phyloP scores from a whole-genome alignment of 441 rosid species.

The Bruguiera hainesii region DNA sequence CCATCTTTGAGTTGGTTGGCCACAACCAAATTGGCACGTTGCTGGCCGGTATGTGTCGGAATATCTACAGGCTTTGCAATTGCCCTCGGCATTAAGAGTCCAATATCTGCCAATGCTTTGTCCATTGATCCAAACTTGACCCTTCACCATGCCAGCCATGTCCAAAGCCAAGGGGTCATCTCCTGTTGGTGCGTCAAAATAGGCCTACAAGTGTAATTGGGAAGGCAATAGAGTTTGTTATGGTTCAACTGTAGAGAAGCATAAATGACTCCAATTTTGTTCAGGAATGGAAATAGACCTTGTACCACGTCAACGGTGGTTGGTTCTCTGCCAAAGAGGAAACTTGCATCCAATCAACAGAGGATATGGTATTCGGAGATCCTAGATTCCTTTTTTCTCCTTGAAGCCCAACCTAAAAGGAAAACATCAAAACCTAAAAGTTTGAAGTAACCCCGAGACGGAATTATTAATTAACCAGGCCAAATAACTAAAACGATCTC shows the following conservation, averaged over 20 bases:
- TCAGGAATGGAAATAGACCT: slow-evolving; percentile 28
- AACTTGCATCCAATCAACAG: slow-evolving; percentile 45
- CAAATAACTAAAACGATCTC: neutral
- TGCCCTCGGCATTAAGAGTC: slow-evolving; percentile 61
- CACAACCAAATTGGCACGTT: slow-evolving; percentile 77
- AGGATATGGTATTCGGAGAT: slow-evolving; percentile 39
- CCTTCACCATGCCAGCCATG: slow-evolving; percentile 88
- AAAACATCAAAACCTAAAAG: neutral
- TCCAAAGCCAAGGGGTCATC: slow-evolving; percentile 78
- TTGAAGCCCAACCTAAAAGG: slow-evolving; percentile 53
- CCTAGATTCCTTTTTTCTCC: slow-evolving; percentile 59
- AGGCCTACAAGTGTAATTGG: slow-evolving; percentile 39
- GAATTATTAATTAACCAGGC: too few species aligned
- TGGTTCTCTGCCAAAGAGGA: slow-evolving; percentile 41
- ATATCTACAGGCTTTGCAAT: slow-evolving; percentile 65
- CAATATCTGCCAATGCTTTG: slow-evolving; percentile 84
- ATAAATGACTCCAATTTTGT: neutral
- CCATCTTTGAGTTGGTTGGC: slow-evolving; percentile 81
- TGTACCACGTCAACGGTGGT: slow-evolving; percentile 83
- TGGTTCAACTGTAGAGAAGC: too few species aligned
- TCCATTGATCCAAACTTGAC: slow-evolving; percentile 88
- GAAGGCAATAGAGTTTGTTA: neutral
- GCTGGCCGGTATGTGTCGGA: slow-evolving; percentile 57
- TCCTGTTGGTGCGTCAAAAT: slow-evolving; percentile 76
- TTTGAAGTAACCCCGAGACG: neutral